These are phyloP conservation scores for Dryas octopetala DNA, from an alignment of 306 rosid species.

Conservation along the genomic window DNA sequence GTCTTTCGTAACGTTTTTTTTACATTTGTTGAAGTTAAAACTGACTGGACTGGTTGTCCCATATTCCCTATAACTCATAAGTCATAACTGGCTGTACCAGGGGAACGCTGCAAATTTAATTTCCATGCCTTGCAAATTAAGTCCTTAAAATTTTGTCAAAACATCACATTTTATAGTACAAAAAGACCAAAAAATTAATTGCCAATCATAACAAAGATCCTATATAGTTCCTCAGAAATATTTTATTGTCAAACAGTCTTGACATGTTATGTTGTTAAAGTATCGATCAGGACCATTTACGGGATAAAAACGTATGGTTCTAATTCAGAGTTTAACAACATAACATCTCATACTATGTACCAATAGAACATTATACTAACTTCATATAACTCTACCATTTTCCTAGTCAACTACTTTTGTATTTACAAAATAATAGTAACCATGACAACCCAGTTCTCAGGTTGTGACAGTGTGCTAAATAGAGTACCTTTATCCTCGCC, in stretches of 20 bases:
- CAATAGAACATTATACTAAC: neutral
- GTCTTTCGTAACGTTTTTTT: neutral
- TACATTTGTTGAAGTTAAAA: neutral
- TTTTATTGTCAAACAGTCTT: neutral
- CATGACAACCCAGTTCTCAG: neutral
- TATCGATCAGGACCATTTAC: too few species aligned
- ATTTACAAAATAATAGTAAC: neutral
- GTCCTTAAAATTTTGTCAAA: neutral
- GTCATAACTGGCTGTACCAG: neutral
- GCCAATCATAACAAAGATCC: too few species aligned
- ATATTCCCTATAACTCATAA: neutral
- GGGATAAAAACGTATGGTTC: neutral
- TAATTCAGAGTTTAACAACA: neutral
- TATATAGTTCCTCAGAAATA: neutral
- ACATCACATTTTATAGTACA: neutral
- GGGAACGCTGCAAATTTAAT: neutral
- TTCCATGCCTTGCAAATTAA: neutral
- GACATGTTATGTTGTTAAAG: neutral
- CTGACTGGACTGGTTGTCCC: neutral
- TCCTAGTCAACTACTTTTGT: neutral
- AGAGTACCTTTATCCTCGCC: constrained; percentile 56
- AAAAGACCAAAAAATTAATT: neutral
- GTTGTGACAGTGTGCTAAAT: neutral
- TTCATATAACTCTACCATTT: neutral
- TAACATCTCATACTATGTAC: neutral